Percentiles rank a stretch among this genome's conserved stretches.
These are phyloP conservation scores for Misopates orontium DNA, from an alignment of 257 asterid species.

Conservation along the genomic window DNA sequence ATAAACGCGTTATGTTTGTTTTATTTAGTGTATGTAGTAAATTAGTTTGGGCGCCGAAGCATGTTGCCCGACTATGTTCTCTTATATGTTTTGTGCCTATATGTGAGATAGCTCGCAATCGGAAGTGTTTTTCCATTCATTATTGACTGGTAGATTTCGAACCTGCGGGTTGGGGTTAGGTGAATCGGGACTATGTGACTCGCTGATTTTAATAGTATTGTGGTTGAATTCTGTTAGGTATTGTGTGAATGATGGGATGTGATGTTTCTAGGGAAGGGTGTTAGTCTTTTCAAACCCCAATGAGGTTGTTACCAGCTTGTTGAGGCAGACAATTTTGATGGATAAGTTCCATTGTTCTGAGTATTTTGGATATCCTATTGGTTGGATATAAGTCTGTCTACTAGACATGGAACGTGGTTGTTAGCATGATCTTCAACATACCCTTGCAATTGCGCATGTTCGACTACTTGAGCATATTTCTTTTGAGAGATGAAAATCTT, in stretches of 20 bases:
- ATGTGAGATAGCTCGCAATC: neutral
- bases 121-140: neutral
- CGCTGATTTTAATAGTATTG: neutral
- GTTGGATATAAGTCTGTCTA: no score
- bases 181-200: no score
- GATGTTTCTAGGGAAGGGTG: constrained; percentile 11
- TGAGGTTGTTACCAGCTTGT: no score
- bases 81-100: neutral
- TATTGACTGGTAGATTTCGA: neutral
- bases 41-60: no score
- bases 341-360: no score
- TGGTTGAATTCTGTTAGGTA: neutral
- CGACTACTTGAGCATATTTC: no score
- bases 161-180: neutral
- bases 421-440: no score
- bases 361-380: no score
- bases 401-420: no score
- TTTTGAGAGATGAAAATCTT: no score
- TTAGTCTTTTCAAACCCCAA: neutral
- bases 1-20: neutral
- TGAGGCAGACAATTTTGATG: no score
- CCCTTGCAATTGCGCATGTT: no score
- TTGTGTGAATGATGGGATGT: neutral
- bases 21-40: neutral
- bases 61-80: neutral